Base-by-base conservation (phyloP, 495 filamentous ascomycete genomes). In the Aspergillus indologenus region DNA sequence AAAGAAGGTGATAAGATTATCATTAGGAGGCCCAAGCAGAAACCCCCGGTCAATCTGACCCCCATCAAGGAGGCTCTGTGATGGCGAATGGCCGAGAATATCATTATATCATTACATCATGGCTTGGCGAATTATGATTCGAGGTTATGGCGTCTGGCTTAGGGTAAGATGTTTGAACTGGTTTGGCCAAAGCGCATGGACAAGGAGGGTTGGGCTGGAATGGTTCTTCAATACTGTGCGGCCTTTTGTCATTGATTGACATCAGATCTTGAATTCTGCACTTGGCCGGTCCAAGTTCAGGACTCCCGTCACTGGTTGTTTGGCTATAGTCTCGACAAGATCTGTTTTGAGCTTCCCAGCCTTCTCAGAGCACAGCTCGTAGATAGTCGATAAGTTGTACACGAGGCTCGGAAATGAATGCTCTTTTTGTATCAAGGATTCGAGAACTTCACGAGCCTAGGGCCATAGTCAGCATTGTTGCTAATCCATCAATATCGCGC, bases 311-410 rank as follows among this genome's bases (percentile, higher is more conserved):
- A 69, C 60, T 45, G 70, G 70, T 61, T 81, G 76, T 15, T 69
- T 75, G 1, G 91, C 87, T 17, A 95, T 77, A 29, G 77, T 81
- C 66, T 89, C 87, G 8, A 89, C 85, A 21, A 98, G 77, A 20
- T 73, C 69, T 19, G 81, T 69, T 74, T 96, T 98, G 64, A 87
- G 69, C 17, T 77, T 78, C 49, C 78, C 73, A n/a, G 87, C 79
- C 59, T 81, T 80, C 57, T 98, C 92, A 1, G 87, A 90, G 64
- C 89, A 93, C 5, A 98, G 83, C 71, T 98, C 94, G 68, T 96
- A 98, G 62, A 96, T 82, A 0, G 94, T 97, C 17, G 85, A 81
- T 8, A 98, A 76, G 68, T 98, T 98, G 71, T 97, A 98, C 1
- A 91, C 81, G 18, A 95, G 68, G 9, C 87, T 88, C 46, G 85